Evolutionary conservation across 2,329 filamentous ascomycete species (phyloP).

Genomic region (Lasiodiplodia hormozganensis): DNA sequence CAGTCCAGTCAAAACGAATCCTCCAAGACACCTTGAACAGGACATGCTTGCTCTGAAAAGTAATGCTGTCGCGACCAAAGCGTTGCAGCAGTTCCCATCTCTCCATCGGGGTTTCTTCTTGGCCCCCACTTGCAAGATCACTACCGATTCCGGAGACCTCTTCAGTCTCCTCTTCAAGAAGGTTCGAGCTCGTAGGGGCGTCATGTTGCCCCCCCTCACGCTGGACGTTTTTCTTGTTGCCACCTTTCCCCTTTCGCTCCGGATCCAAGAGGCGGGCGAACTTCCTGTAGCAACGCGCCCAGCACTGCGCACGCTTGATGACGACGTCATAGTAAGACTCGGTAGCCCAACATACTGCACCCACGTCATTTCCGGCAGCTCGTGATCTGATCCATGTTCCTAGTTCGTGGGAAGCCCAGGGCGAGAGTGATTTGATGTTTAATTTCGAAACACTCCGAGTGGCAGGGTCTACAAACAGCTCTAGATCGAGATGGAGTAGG

Average conservation of each 20-base stretch:
- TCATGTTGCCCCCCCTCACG: slow-evolving; percentile 39
- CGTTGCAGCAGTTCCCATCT: slow-evolving; percentile 59
- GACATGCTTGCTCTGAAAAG: slow-evolving; percentile 47
- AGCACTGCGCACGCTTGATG: slow-evolving; percentile 66
- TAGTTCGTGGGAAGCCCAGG: slow-evolving; percentile 65
- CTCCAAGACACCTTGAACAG: slow-evolving; percentile 66
- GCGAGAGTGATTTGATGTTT: slow-evolving; percentile 62
- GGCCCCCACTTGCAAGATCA: slow-evolving; percentile 26
- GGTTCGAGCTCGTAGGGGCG: slow-evolving; percentile 26
- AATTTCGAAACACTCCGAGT: slow-evolving; percentile 61
- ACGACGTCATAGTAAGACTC: slow-evolving; percentile 71
- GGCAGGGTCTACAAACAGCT: slow-evolving; percentile 62
- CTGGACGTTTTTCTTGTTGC: neutral
- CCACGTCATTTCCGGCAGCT: slow-evolving; percentile 59
- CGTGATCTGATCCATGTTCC: slow-evolving; percentile 57
- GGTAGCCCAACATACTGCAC: slow-evolving; percentile 70
- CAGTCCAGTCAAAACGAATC: slow-evolving; percentile 74
- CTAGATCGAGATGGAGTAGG: slow-evolving; percentile 64
- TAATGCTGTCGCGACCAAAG: slow-evolving; percentile 41
- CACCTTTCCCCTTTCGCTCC: neutral
- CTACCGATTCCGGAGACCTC: slow-evolving; percentile 31
- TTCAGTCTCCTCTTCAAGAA: slow-evolving; percentile 36
- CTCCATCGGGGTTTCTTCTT: slow-evolving; percentile 30
- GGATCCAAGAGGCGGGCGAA: slow-evolving; percentile 45
- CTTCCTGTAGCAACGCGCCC: slow-evolving; percentile 61